A percentile compares a stretch with the other conserved stretches of the same genome.
phyloP scores from a whole-genome alignment of 1,139 yeast genomes.

The Taphrina pruni region DNA sequence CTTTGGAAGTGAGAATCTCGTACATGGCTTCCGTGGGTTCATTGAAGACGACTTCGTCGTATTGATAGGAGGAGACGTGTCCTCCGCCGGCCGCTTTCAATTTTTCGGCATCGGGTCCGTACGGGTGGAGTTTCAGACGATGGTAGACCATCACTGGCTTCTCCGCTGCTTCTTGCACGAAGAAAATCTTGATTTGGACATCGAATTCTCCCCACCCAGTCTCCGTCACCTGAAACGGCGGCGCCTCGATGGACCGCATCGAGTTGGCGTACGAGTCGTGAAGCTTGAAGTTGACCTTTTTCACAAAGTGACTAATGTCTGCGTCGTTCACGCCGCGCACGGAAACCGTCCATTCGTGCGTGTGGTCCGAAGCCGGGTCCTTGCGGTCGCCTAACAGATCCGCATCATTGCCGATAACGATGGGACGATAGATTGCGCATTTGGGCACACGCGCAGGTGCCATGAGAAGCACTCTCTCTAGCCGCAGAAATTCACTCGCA shows the following conservation, averaged over 20 bases:
- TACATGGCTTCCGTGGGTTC: constrained; percentile 94
- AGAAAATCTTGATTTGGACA: constrained; percentile 82
- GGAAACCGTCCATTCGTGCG: constrained; percentile 95
- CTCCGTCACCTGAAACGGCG: constrained; percentile 94
- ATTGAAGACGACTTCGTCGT: constrained; percentile 90
- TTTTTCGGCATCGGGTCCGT: constrained; percentile 57
- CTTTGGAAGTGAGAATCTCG: constrained; percentile 69
- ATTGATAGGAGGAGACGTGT: constrained; percentile 69
- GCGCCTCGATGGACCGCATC: constrained; percentile 78
- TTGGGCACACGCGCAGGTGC: constrained; percentile 40
- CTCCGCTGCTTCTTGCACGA: constrained; percentile 84
- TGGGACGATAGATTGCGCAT: constrained; percentile 40
- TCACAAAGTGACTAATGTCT: constrained; percentile 81
- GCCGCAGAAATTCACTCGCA: not conserved
- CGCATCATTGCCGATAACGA: constrained; percentile 42
- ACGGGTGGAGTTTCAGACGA: constrained; percentile 90
- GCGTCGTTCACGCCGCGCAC: constrained; percentile 82
- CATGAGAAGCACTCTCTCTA: not conserved
- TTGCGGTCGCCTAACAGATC: constrained; percentile 39
- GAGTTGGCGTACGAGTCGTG: constrained; percentile 93
- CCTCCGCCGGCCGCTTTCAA: constrained; percentile 45
- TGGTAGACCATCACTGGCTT: constrained; percentile 86
- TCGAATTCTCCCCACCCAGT: constrained; percentile 99
- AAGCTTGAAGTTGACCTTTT: constrained; percentile 88
- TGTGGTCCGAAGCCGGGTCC: constrained; percentile 70